phyloP scores from a whole-genome alignment of 805 yeast genomes.

The Metschnikowia continentalis region DNA sequence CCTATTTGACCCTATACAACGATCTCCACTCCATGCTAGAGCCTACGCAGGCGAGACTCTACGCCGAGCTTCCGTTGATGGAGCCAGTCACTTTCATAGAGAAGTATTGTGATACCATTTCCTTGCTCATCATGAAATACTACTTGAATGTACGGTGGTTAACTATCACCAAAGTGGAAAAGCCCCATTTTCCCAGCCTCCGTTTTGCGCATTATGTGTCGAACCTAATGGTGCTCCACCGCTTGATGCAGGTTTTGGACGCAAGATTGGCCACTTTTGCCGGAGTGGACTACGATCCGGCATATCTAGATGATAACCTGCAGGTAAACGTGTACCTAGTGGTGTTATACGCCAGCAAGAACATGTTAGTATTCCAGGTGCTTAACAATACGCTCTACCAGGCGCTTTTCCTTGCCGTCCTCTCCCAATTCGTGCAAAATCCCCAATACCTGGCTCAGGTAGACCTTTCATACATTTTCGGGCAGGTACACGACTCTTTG shows the following conservation, averaged over 20 bases:
- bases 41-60: slow-evolving; percentile 8
- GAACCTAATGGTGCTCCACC: slow-evolving; percentile 13
- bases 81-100: slow-evolving; percentile 8
- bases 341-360: slow-evolving; percentile 5
- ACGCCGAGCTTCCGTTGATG: slow-evolving; percentile 5
- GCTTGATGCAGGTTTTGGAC: slow-evolving; percentile 13
- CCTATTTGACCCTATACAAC: slow-evolving; percentile 13
- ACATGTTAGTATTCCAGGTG: slow-evolving; percentile 7
- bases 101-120: slow-evolving; percentile 6
- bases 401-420: slow-evolving; percentile 14
- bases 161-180: slow-evolving; percentile 13
- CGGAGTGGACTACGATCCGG: neutral
- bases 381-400: slow-evolving; percentile 8
- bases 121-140: slow-evolving; percentile 7
- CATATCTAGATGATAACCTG: neutral
- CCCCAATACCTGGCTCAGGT: slow-evolving; percentile 1
- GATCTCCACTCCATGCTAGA: slow-evolving; percentile 7
- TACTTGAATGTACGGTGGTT: slow-evolving; percentile 13
- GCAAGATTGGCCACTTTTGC: slow-evolving; percentile 2
- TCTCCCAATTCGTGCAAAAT: slow-evolving; percentile 11
- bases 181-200: slow-evolving; percentile 14
- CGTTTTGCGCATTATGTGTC: slow-evolving; percentile 15
- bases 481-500: slow-evolving; percentile 8
- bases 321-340: neutral
- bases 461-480: slow-evolving; percentile 10